phyloP scores from a whole-genome alignment of 1,284 basidiomycete species.

The Mycena citricolor region DNA sequence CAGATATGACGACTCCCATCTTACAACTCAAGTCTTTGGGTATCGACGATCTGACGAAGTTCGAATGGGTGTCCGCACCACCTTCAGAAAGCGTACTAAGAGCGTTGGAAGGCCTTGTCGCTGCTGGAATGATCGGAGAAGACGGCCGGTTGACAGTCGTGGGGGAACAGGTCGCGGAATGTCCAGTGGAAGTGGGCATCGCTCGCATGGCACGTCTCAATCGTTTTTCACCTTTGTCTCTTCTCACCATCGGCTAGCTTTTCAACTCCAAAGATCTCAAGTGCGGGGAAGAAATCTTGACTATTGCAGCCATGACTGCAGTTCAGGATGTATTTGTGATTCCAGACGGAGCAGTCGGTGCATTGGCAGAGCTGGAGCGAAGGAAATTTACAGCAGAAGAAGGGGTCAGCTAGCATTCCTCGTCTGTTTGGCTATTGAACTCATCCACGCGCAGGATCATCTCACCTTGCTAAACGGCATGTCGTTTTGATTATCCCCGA shows the following conservation, averaged over 20 bases:
- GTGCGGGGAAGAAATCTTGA: slow-evolving; percentile 92
- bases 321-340: slow-evolving; percentile 91
- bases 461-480: slow-evolving; percentile 87
- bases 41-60: slow-evolving; percentile 93
- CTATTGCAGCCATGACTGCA: slow-evolving; percentile 93
- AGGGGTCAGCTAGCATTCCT: slow-evolving; percentile 59
- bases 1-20: slow-evolving; percentile 85
- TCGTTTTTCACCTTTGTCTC: neutral
- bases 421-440: slow-evolving; percentile 1
- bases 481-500: slow-evolving; percentile 18
- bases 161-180: slow-evolving; percentile 75
- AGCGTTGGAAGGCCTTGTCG: slow-evolving; percentile 74
- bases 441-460: slow-evolving; percentile 63
- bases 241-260: slow-evolving; percentile 56
- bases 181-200: slow-evolving; percentile 72
- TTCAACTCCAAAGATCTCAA: slow-evolving; percentile 80
- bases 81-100: slow-evolving; percentile 84
- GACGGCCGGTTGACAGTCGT: slow-evolving; percentile 64
- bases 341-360: slow-evolving; percentile 80
- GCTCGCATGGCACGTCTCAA: slow-evolving; percentile 65
- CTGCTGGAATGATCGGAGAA: slow-evolving; percentile 71
- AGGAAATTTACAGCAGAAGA: slow-evolving; percentile 97
- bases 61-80: slow-evolving; percentile 91
- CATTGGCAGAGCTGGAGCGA: slow-evolving; percentile 85
- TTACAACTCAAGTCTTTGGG: slow-evolving; percentile 93